phyloP scores from a whole-genome alignment of 2,329 filamentous ascomycete species.

The Penicillium sp. region DNA sequence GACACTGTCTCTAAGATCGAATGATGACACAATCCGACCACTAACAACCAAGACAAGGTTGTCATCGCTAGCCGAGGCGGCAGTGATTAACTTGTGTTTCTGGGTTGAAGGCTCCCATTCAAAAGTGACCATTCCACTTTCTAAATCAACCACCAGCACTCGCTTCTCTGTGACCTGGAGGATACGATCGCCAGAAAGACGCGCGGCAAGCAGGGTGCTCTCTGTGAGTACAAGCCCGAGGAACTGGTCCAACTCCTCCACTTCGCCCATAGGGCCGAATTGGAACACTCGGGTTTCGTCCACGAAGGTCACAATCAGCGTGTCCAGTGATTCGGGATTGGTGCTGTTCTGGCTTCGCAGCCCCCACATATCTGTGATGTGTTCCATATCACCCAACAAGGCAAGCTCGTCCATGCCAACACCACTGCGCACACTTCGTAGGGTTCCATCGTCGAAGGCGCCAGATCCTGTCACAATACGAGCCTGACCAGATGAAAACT shows the following conservation, averaged over 20 bases:
- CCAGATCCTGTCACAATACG: conserved; percentile 91
- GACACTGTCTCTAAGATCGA: conserved; percentile 65
- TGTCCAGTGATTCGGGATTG: conserved; percentile 58
- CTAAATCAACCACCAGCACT: conserved; percentile 64
- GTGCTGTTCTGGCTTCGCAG: conserved; percentile 52
- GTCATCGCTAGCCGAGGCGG: conserved; percentile 71
- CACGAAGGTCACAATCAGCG: conserved; percentile 76
- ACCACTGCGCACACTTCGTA: conserved; percentile 89
- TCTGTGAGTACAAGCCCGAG: conserved; percentile 69
- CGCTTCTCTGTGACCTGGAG: conserved; percentile 74
- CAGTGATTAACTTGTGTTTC: conserved; percentile 65
- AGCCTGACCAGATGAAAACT: conserved; percentile 93
- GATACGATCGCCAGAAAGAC: conserved; percentile 63
- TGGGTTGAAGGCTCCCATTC: conserved; percentile 50
- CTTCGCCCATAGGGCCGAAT: conserved; percentile 72
- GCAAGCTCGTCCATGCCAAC: conserved; percentile 89
- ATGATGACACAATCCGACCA: conserved; percentile 70
- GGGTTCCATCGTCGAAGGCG: conserved; percentile 81
- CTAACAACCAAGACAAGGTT: conserved; percentile 74
- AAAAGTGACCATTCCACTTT: conserved; percentile 48
- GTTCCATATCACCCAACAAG: conserved; percentile 74
- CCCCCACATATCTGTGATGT: conserved; percentile 73
- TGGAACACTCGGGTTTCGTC: conserved; percentile 80
- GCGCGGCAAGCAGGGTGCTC: conserved; percentile 71
- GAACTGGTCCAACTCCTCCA: conserved; percentile 83